phyloP scores from a whole-genome alignment of 257 asterid species.

The Parsonsia alboflavescens region DNA sequence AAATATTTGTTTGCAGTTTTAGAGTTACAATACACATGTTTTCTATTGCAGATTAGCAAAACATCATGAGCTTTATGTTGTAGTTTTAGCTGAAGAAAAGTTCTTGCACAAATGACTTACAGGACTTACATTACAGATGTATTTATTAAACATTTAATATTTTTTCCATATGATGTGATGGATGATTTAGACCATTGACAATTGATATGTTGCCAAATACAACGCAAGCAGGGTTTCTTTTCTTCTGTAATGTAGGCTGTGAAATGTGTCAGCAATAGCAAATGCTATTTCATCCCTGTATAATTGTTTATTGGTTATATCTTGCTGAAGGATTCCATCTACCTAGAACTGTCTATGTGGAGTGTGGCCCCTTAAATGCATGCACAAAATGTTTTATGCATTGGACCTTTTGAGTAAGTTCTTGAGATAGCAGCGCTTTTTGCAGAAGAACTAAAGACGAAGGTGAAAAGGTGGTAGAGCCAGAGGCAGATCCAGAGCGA shows the following conservation, averaged over 20 bases:
- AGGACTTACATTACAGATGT: not conserved
- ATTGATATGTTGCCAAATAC: not conserved
- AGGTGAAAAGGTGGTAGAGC: slow-evolving; percentile 49
- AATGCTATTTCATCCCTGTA: not conserved
- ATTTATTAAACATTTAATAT: no score
- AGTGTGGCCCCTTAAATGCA: not conserved
- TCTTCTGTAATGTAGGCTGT: not conserved
- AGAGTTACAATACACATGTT: not conserved
- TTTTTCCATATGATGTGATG: not conserved
- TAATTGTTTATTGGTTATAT: not conserved
- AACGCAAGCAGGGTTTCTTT: not conserved
- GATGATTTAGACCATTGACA: not conserved
- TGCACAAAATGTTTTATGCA: not conserved
- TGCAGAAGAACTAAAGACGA: slow-evolving; percentile 59
- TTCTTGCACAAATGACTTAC: not conserved
- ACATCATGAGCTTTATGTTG: not conserved
- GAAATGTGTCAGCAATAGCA: not conserved
- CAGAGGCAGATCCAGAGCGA: slow-evolving; percentile 63
- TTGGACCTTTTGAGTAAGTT: not conserved
- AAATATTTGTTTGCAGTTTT: not conserved
- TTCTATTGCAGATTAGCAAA: not conserved
- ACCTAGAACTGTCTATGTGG: not conserved
- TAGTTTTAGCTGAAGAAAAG: not conserved
- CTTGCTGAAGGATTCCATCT: not conserved
- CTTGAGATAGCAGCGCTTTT: not conserved